A percentile compares a stretch with the other conserved stretches of the same genome.
Evolutionary conservation across 2,329 filamentous ascomycete species (phyloP).

Genomic region (Pseudophaeomoniella oleicola): DNA sequence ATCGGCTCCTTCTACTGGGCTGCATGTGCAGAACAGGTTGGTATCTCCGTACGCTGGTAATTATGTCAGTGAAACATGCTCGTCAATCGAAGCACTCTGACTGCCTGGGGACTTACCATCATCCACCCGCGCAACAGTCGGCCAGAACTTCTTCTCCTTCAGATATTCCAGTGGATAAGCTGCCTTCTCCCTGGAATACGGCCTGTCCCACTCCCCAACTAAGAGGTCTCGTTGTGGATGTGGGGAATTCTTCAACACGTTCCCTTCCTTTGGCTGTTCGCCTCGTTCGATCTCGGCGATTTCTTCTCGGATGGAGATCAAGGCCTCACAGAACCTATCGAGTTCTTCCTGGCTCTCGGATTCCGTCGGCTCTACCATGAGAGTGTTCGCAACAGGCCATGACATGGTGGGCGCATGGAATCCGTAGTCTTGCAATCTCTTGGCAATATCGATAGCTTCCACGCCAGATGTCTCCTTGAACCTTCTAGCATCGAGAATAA

Average conservation of each 20-base stretch:
- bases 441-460: conserved; percentile 89
- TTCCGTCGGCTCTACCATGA: conserved; percentile 97
- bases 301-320: conserved; percentile 74
- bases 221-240: conserved; percentile 75
- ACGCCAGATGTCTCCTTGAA: conserved; percentile 74
- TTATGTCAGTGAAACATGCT: no score
- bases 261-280: conserved; percentile 56
- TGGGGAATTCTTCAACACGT: conserved; percentile 79
- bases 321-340: conserved; percentile 80
- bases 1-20: conserved; percentile 53
- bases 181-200: conserved; percentile 67
- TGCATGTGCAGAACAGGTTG: conserved; percentile 91
- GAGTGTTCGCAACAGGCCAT: conserved; percentile 85
- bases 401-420: conserved; percentile 97
- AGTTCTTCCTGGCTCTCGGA: conserved; percentile 85
- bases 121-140: conserved; percentile 69
- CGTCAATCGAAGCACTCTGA: no score
- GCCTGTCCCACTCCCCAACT: conserved; percentile 61
- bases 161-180: conserved; percentile 75
- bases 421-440: conserved; percentile 91
- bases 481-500: conserved; percentile 77
- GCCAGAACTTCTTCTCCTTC: conserved; percentile 97
- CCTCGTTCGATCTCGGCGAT: conserved; percentile 75
- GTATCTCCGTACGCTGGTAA: conserved; percentile 66
- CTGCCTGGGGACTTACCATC: conserved; percentile 67